Conservation (phyloP, 169 alveolate species). For the Plasmodium gaboni region DNA sequence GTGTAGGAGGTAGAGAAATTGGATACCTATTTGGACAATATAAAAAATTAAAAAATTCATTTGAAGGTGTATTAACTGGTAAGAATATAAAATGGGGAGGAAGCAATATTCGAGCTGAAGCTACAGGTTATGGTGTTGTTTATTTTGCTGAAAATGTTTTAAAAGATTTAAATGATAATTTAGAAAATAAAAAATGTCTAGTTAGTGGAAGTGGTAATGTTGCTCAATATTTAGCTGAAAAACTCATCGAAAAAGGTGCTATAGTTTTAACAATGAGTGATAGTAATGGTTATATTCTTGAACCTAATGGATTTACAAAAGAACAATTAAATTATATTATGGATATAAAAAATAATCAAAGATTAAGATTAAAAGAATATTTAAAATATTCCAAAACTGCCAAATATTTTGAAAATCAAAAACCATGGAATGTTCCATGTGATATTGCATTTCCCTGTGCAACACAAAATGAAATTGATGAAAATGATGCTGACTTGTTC, state of each 20-base stretch:
- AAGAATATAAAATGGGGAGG: slow-evolving; percentile 90
- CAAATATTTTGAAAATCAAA: slow-evolving; percentile 77
- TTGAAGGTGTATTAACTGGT: slow-evolving; percentile 90
- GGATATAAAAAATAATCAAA: slow-evolving; percentile 80
- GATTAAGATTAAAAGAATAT: slow-evolving; percentile 79
- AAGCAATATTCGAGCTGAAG: slow-evolving; percentile 88
- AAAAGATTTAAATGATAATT: slow-evolving; percentile 49
- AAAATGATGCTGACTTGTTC: slow-evolving; percentile 85
- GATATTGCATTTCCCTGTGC: slow-evolving; percentile 91
- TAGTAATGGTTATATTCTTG: slow-evolving; percentile 83
- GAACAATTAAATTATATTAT: slow-evolving; percentile 80
- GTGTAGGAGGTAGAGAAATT: slow-evolving; percentile 90
- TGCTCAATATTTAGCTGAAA: slow-evolving; percentile 88
- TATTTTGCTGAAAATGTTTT: slow-evolving; percentile 85
- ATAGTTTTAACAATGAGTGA: slow-evolving; percentile 87
- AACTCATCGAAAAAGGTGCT: slow-evolving; percentile 88
- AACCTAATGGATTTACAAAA: slow-evolving; percentile 84
- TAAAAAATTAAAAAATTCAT: slow-evolving; percentile 80
- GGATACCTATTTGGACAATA: slow-evolving; percentile 92
- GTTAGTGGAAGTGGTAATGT: slow-evolving; percentile 92
- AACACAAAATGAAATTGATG: slow-evolving; percentile 87
- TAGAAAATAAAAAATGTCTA: slow-evolving; percentile 82
- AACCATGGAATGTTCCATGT: slow-evolving; percentile 84
- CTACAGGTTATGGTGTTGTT: slow-evolving; percentile 92
- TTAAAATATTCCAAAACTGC: slow-evolving; percentile 75